Evolutionary conservation across 441 rosid genomes (phyloP), one percentile per base, ranked within the genome.

Genomic region (Gossypium lobatum): DNA sequence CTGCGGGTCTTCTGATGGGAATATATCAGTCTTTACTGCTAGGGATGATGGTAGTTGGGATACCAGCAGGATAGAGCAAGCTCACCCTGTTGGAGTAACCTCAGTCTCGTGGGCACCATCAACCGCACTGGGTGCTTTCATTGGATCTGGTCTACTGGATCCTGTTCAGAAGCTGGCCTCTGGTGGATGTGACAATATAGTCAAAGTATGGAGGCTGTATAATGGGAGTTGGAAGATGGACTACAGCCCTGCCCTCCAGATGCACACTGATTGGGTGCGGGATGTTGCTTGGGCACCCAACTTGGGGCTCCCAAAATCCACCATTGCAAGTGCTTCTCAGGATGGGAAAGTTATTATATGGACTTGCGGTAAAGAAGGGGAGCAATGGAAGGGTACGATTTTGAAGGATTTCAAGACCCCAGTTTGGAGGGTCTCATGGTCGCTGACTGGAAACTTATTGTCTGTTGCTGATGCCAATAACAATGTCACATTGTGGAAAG

Each of bases 341-440:
- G 92, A 88, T 18, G 92, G 88, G 63, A 86, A 70, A 72, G 88
- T 82, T 72, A 81, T 93, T 52, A 87, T 93, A 73, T 89, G 98
- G 96, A 91, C 92, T 5, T 82, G 85, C 76, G 86, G 88, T 3
- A 91, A 75, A 83, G 96, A 93, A 84, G 95, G 89, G 66, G 95
- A 88, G 60, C 85, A 80, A 37, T 93, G 97, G 98, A 87, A 87
- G 93, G 98, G 88, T 10, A 86, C 77, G 81, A 87, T 88, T 76
- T 81, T 93, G 71, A 75, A 85, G 60, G 96, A 93, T 82, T 88
- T 88, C 64, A 82, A 79, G 76, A 79, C 84, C 39, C 88, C 88
- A 1, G 88, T 86, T 55, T 86, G 97, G 95, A 80, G 95, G 70
- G 90, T 93, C 23, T 91, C 97, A 0, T 93, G 98, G 98, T 55